Evolutionary conservation across 2,329 filamentous ascomycete species (phyloP).

Genomic region (Pestalotiopsis fici): DNA sequence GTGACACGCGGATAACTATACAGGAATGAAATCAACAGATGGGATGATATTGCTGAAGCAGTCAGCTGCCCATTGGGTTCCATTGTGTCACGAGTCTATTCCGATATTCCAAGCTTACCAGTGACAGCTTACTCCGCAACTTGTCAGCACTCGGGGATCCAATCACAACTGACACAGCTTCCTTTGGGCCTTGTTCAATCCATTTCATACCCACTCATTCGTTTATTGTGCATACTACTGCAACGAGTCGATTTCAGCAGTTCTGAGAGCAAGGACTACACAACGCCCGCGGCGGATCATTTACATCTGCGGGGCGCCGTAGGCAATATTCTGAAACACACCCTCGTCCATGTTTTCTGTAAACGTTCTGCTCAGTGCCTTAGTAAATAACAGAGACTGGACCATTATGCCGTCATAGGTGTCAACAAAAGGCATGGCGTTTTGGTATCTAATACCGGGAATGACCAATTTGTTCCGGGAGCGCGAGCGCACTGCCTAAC

Average conservation of each 20-base stretch:
- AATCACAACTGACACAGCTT: background rate
- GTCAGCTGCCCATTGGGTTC: background rate
- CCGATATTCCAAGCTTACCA: background rate
- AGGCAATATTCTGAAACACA: constrained; percentile 7
- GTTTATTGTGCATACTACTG: background rate
- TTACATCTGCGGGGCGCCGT: background rate
- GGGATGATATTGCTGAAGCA: background rate
- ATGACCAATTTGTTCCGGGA: background rate
- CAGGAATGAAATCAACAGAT: background rate
- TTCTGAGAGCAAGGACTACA: background rate
- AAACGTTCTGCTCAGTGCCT: background rate
- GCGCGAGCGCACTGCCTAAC: background rate
- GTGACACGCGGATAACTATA: background rate
- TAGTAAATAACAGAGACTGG: background rate
- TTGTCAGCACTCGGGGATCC: background rate
- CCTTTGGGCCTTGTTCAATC: background rate
- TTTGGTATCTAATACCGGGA: background rate
- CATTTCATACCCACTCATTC: background rate
- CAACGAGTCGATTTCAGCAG: background rate
- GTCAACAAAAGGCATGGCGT: background rate
- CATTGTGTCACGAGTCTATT: background rate
- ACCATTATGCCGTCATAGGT: background rate
- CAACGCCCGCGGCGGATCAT: background rate
- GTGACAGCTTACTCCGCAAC: background rate
- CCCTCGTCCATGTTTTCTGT: constrained; percentile 1